A percentile compares a stretch with the other conserved stretches of the same genome.
These are phyloP conservation scores for Pleurotus giganteus DNA, from an alignment of 768 basidiomycete species.

Conservation along the genomic window DNA sequence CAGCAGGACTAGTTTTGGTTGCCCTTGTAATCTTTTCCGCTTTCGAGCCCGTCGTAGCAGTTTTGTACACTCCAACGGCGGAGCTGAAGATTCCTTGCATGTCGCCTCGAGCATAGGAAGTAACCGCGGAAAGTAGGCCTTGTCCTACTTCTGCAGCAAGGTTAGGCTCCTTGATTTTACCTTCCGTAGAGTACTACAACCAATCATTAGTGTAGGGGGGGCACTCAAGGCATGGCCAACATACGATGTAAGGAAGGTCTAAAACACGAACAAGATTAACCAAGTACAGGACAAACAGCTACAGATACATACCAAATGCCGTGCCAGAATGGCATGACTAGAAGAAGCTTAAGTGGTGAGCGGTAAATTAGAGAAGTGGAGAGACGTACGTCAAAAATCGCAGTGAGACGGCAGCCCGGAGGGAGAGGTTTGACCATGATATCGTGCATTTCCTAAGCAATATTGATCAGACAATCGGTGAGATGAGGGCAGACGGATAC, in stretches of 20 bases:
- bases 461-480: constrained; percentile 9
- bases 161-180: constrained; percentile 93
- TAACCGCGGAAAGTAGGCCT: constrained; percentile 75
- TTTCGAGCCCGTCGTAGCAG: constrained; percentile 64
- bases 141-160: constrained; percentile 83
- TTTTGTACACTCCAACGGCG: constrained; percentile 72
- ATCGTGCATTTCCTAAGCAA: constrained; percentile 61
- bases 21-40: constrained; percentile 59
- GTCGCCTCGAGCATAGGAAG: constrained; percentile 77
- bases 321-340: constrained; percentile 92
- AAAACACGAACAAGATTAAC: background rate
- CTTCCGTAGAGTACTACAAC: constrained; percentile 86
- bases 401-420: constrained; percentile 66
- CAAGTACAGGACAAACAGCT: background rate
- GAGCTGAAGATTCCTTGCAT: constrained; percentile 75
- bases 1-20: constrained; percentile 78
- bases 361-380: background rate
- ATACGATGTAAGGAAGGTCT: constrained; percentile 71
- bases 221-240: constrained; percentile 15
- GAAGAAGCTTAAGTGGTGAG: background rate
- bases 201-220: background rate
- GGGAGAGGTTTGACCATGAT: constrained; percentile 46
- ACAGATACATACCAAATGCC: constrained; percentile 54
- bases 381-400: constrained; percentile 69
- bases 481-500: background rate